A percentile compares a stretch with the other conserved stretches of the same genome.
phyloP scores from a whole-genome alignment of 139 green algal species.

The Spirogloea muscicola region DNA sequence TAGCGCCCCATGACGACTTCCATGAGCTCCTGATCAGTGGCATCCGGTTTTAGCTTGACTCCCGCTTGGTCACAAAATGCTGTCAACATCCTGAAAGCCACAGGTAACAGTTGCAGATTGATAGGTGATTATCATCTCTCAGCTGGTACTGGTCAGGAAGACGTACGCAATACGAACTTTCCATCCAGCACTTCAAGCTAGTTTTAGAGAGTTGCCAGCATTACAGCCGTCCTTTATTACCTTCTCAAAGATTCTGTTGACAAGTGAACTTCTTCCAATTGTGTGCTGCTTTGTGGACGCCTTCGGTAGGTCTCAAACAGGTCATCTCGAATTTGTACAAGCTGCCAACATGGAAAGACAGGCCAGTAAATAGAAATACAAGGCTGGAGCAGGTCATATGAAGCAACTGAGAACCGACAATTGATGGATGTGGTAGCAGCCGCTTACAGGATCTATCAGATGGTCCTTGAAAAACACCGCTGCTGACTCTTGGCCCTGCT shows the following conservation, averaged over 20 bases:
- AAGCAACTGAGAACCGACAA: neutral
- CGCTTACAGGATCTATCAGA: conserved; percentile 62
- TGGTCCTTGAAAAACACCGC: conserved; percentile 52
- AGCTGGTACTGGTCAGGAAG: no score
- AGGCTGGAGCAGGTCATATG: neutral
- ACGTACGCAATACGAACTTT: neutral
- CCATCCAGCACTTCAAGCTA: neutral
- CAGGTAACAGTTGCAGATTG: neutral
- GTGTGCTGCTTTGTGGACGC: conserved; percentile 5
- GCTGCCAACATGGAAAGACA: conserved; percentile 26
- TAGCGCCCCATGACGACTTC: conserved; percentile 57
- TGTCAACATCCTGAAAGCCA: conserved; percentile 24
- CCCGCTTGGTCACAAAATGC: conserved; percentile 17
- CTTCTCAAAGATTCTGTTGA: conserved; percentile 17
- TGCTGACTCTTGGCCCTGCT: neutral
- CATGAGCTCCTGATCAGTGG: conserved; percentile 37
- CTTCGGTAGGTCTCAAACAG: conserved; percentile 67
- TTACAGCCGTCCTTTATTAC: conserved; percentile 6
- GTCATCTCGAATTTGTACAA: conserved; percentile 64
- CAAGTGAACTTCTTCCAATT: conserved; percentile 16
- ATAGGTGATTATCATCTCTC: neutral
- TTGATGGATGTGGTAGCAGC: neutral
- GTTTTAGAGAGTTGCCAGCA: no score
- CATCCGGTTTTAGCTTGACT: neutral
- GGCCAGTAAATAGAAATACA: neutral